Evolutionary conservation across 805 yeast genomes (phyloP).

Genomic region (Metschnikowia corniflorae): DNA sequence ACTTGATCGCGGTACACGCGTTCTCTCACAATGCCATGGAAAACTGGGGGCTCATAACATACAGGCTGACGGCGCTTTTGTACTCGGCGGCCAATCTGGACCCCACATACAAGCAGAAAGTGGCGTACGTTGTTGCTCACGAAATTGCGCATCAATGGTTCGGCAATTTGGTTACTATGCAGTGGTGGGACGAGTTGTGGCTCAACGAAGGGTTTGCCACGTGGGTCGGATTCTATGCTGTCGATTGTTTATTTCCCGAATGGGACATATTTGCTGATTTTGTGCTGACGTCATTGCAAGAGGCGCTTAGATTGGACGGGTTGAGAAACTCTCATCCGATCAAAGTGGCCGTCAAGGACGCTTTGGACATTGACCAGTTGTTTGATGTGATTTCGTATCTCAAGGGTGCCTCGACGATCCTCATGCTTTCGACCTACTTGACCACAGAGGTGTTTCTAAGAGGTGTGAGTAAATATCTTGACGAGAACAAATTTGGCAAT

Average conservation of each 20-base stretch:
- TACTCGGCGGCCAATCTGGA: constrained; percentile 45
- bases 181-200: constrained; percentile 94
- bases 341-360: constrained; percentile 75
- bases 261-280: constrained; percentile 71
- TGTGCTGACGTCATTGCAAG: constrained; percentile 49
- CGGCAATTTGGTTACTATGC: constrained; percentile 85
- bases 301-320: constrained; percentile 52
- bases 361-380: constrained; percentile 75
- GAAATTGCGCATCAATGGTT: constrained; percentile 93
- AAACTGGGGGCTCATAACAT: constrained; percentile 77
- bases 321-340: constrained; percentile 72
- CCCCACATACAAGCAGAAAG: constrained; percentile 58
- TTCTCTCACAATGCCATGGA: constrained; percentile 89
- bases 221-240: constrained; percentile 73
- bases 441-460: constrained; percentile 66
- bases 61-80: constrained; percentile 56
- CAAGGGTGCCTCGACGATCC: constrained; percentile 75
- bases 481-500: constrained; percentile 60
- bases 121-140: constrained; percentile 79
- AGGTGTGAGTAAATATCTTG: constrained; percentile 70
- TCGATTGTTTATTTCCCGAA: constrained; percentile 67
- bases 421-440: constrained; percentile 70
- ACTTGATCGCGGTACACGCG: constrained; percentile 73
- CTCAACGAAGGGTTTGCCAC: constrained; percentile 89
- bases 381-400: constrained; percentile 79